phyloP scores from a whole-genome alignment of 768 basidiomycete genomes.

The Xanthoconium purpureum region DNA sequence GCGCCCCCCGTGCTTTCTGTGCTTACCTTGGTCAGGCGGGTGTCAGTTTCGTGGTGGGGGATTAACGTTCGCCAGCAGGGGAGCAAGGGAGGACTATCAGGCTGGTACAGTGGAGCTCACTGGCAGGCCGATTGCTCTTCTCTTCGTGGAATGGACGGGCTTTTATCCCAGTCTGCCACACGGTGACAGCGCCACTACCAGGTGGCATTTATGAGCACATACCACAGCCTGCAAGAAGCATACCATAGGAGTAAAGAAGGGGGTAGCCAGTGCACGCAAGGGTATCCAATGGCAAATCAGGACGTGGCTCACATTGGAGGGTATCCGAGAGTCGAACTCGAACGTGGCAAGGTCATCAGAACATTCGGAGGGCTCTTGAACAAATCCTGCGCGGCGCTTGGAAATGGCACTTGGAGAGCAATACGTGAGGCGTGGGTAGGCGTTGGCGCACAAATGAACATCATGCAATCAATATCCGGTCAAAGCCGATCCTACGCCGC shows the following conservation, averaged over 20 bases:
- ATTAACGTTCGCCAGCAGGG: neutral
- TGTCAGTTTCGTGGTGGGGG: neutral
- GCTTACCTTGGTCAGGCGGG: neutral
- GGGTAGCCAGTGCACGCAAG: constrained; percentile 2
- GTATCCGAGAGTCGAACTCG: neutral
- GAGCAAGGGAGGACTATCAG: constrained; percentile 1
- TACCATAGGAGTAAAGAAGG: constrained; percentile 14
- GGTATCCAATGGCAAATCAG: constrained; percentile 11
- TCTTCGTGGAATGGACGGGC: neutral
- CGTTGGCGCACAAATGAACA: neutral
- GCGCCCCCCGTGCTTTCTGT: neutral
- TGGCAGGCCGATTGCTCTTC: constrained; percentile 4
- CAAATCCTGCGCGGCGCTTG: neutral
- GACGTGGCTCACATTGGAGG: neutral
- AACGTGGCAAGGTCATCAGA: neutral
- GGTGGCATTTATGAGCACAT: constrained; percentile 19
- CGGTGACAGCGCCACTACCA: constrained; percentile 26
- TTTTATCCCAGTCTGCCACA: constrained; percentile 27
- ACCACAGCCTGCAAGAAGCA: constrained; percentile 27
- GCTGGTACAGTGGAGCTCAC: constrained; percentile 9
- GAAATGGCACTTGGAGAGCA: neutral
- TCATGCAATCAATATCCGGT: constrained; percentile 16
- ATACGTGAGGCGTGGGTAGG: neutral
- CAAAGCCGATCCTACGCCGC: constrained; percentile 16
- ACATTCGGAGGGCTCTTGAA: constrained; percentile 5